Evolutionary conservation across 805 yeast species (phyloP), one percentile per base, ranked within the genome.

Genomic region (Komagataella populi): DNA sequence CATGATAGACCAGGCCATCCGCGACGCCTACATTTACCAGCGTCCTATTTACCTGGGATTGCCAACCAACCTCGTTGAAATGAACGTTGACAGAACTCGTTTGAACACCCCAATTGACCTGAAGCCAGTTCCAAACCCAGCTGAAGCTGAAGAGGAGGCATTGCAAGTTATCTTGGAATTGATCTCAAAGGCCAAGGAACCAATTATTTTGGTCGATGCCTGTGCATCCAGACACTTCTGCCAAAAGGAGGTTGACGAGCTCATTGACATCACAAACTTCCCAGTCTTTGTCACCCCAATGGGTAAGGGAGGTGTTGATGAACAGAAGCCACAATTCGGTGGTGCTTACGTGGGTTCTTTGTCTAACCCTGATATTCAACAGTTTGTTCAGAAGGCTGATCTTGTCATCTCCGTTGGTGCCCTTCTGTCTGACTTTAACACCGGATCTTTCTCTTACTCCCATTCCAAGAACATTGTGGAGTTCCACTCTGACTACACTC

Each of bases 321-420:
- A 87, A 69, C 73, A 73, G 55, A 75, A 80, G 65, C 77, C 80
- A 55, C 72, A 87, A 68, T 87, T 78, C 68, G 88, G 87, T 58
- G 96, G 96, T 68, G 87, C 83, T 53, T 87, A 87, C 65, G 86
- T 86, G 53, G 96, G 96, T 60, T 74, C 84, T n/a, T 70, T 87
- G 59, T 83, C 95, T 17, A 69, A 71, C 53, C 87, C 87, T 54
- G 84, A 75, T 55, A 87, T 84, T 51, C 80, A 81, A 64, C 80
- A 77, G 55, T 77, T 81, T 44, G 89, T 84, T 52, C 91, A 85
- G 67, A 64, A 76, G 46, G 74, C 90, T 46, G 96, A 87, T 69
- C 74, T 86, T 66, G 74, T 87, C 52, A 66, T 87, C 54, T 82
- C 91, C 39, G 76, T 86, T 59, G 96, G 96, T 67, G 90, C 89